Percentiles rank a stretch among this genome's conserved stretches.
phyloP scores from a whole-genome alignment of 2,329 filamentous ascomycete species.

The Fusarium guadeloupense region DNA sequence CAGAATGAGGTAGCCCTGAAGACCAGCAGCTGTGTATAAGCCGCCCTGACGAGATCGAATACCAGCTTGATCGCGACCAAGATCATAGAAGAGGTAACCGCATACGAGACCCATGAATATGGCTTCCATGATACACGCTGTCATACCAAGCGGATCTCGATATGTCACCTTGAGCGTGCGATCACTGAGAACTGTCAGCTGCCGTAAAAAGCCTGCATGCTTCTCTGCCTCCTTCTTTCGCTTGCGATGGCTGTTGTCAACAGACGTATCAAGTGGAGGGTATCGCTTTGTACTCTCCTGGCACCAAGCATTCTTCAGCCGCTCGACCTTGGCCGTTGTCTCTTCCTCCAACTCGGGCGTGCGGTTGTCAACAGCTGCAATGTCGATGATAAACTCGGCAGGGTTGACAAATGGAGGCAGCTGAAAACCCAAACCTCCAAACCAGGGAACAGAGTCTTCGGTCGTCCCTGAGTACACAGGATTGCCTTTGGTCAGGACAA shows the following conservation, averaged over 20 bases:
- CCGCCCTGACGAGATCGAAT: slow-evolving; percentile 79
- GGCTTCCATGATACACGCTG: slow-evolving; percentile 74
- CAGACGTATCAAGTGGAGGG: slow-evolving; percentile 23
- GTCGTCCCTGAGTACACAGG: slow-evolving; percentile 73
- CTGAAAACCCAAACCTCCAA: slow-evolving; percentile 66
- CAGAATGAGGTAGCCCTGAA: slow-evolving; percentile 80
- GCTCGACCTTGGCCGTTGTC: slow-evolving; percentile 67
- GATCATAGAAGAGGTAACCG: slow-evolving; percentile 76
- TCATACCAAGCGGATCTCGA: slow-evolving; percentile 80
- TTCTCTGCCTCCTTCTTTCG: slow-evolving; percentile 44
- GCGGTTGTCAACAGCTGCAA: slow-evolving; percentile 78
- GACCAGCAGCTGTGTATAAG: slow-evolving; percentile 74
- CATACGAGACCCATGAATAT: slow-evolving; percentile 75
- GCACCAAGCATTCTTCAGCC: slow-evolving; percentile 69
- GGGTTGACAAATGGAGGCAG: slow-evolving; percentile 80
- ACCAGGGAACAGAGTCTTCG: slow-evolving; percentile 69
- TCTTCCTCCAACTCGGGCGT: slow-evolving; percentile 70
- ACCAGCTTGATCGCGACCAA: slow-evolving; percentile 72
- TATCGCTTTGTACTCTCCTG: slow-evolving; percentile 48
- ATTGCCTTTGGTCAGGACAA: slow-evolving; percentile 73
- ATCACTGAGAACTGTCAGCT: slow-evolving; percentile 72
- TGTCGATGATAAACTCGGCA: slow-evolving; percentile 78
- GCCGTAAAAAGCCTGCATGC: slow-evolving; percentile 67
- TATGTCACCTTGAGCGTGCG: slow-evolving; percentile 77
- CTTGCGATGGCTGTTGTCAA: slow-evolving; percentile 13